Percentiles rank a stretch among this genome's conserved stretches.
These are phyloP conservation scores for Phalaenopsis aphrodite DNA, from an alignment of 106 monocot species.

Conservation along the genomic window DNA sequence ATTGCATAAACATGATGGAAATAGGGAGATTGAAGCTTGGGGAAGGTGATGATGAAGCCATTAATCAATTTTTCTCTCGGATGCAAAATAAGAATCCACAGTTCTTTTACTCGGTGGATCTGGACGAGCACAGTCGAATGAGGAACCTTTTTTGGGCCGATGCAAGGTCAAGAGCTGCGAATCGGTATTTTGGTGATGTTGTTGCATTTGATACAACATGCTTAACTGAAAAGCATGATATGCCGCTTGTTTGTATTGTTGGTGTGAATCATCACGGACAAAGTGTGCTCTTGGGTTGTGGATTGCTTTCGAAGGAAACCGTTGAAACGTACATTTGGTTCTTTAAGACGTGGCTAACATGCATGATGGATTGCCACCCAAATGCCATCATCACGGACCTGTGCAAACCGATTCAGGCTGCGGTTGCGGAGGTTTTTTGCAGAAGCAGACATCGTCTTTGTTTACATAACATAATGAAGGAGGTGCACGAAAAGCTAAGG, in stretches of 20 bases:
- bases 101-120: slow-evolving; percentile 65
- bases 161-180: slow-evolving; percentile 44
- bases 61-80: slow-evolving; percentile 39
- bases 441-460: slow-evolving; percentile 36
- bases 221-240: slow-evolving; percentile 44
- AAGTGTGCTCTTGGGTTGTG: slow-evolving; percentile 45
- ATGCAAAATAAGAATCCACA: slow-evolving; percentile 60
- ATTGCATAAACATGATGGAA: slow-evolving; percentile 20
- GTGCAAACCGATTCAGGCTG: slow-evolving; percentile 33
- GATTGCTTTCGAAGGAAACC: slow-evolving; percentile 39
- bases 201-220: slow-evolving; percentile 47
- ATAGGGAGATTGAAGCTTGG: slow-evolving; percentile 39
- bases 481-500: slow-evolving; percentile 44
- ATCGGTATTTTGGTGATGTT: slow-evolving; percentile 56
- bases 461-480: slow-evolving; percentile 37
- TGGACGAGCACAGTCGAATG: slow-evolving; percentile 43
- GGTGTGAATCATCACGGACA: slow-evolving; percentile 66
- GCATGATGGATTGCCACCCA: slow-evolving; percentile 34
- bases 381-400: slow-evolving; percentile 50
- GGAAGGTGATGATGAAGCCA: slow-evolving; percentile 48
- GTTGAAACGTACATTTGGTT: slow-evolving; percentile 52
- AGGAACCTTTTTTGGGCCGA: slow-evolving; percentile 61
- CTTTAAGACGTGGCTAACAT: slow-evolving; percentile 40
- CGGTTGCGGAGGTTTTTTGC: slow-evolving; percentile 39
- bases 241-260: slow-evolving; percentile 46